These are phyloP conservation scores for Penicillium sp. DNA, from an alignment of 2,329 filamentous ascomycete species.

Conservation along the genomic window DNA sequence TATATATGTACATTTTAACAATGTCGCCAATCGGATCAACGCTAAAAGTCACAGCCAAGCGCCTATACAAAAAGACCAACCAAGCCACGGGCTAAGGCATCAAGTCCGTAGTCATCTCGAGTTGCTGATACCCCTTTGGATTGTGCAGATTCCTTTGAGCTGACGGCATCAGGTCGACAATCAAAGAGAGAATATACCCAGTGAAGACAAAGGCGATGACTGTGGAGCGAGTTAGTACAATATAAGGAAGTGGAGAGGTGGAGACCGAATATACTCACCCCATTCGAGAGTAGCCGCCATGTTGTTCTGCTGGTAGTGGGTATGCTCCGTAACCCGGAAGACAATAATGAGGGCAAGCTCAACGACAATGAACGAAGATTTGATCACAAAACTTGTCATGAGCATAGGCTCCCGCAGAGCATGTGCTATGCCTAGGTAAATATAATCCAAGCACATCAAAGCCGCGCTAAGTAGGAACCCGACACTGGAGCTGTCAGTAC, in stretches of 20 bases:
- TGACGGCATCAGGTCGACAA: conserved; percentile 12
- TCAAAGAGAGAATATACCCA: conserved; percentile 16
- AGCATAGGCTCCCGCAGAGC: conserved; percentile 11
- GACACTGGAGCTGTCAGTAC: conserved; percentile 9
- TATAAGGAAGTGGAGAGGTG: neutral
- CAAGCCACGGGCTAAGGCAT: neutral
- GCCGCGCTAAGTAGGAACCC: conserved; percentile 13
- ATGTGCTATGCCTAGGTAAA: conserved; percentile 10
- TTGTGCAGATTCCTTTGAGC: conserved; percentile 5
- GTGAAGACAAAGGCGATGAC: conserved; percentile 17
- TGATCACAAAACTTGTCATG: conserved; percentile 15
- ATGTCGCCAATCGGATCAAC: neutral
- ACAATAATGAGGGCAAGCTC: conserved; percentile 15
- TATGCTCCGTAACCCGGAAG: conserved; percentile 12
- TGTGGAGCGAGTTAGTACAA: conserved; percentile 3
- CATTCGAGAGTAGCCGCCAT: conserved; percentile 16
- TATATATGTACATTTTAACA: conserved; percentile 5
- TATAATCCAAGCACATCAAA: conserved; percentile 15
- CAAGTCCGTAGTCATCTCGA: conserved; percentile 9
- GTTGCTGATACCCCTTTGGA: conserved; percentile 12
- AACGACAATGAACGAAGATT: conserved; percentile 14
- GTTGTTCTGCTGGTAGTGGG: conserved; percentile 9
- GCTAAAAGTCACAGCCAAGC: neutral
- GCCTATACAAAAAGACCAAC: neutral
- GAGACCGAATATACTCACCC: conserved; percentile 5